Conservation (phyloP, 805 yeast species). For the Saccharomyces paradoxus region DNA sequence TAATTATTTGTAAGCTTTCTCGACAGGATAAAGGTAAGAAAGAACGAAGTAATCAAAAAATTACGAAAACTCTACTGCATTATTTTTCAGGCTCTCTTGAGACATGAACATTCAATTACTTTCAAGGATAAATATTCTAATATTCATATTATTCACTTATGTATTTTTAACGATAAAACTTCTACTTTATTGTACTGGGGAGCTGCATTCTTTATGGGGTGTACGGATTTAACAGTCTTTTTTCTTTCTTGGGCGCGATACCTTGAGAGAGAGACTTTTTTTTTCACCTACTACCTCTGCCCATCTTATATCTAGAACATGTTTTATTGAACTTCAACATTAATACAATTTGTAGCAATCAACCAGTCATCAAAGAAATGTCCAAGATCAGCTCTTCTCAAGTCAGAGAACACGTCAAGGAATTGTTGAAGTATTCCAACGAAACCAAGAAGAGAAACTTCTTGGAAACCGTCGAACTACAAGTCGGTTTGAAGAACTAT, state of each 20-base stretch:
- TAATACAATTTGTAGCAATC: slow-evolving; percentile 9
- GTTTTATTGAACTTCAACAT: no score
- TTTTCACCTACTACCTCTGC: neutral
- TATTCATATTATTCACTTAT: neutral
- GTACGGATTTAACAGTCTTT: neutral
- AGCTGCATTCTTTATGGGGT: neutral
- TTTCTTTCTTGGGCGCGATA: neutral
- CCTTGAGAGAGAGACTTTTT: neutral
- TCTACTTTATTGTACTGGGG: neutral
- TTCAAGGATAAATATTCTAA: slow-evolving; percentile 3
- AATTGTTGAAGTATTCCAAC: slow-evolving; percentile 80
- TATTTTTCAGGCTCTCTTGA: neutral
- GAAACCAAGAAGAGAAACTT: slow-evolving; percentile 99
- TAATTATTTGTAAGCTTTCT: neutral
- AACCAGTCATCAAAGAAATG: slow-evolving; percentile 37
- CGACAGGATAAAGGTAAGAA: neutral
- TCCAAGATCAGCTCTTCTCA: slow-evolving; percentile 85
- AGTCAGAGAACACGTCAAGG: slow-evolving; percentile 94
- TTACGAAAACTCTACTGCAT: neutral
- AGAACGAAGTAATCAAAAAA: neutral
- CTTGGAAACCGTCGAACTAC: slow-evolving; percentile 99
- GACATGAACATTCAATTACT: slow-evolving; percentile 34
- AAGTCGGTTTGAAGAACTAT: slow-evolving; percentile 99
- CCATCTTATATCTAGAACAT: neutral
- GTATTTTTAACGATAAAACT: neutral